Evolutionary conservation across 371 early-diverging fungal species (phyloP).

Genomic region (Chytridium lagenaria): DNA sequence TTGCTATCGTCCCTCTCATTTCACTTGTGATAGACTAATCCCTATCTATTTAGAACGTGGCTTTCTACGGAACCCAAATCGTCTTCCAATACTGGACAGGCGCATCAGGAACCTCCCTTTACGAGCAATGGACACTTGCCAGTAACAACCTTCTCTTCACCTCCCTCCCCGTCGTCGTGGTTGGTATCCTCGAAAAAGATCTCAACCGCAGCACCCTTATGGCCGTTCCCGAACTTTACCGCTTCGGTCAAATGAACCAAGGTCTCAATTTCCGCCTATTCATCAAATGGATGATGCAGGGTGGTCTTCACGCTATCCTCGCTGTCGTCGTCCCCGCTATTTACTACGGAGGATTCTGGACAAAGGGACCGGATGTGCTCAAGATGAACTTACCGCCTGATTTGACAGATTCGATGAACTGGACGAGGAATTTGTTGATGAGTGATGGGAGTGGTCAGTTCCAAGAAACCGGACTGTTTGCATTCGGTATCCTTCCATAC

Average conservation of each 20-base stretch:
- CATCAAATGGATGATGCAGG: constrained; percentile 38
- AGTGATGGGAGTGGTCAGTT: constrained; percentile 23
- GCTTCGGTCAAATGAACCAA: constrained; percentile 74
- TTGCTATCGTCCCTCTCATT: background rate
- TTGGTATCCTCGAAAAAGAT: constrained; percentile 86
- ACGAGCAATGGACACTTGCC: constrained; percentile 93
- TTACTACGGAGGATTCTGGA: constrained; percentile 31
- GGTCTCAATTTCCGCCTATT: constrained; percentile 37
- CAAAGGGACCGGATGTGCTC: background rate
- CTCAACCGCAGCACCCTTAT: constrained; percentile 83
- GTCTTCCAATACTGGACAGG: constrained; percentile 87
- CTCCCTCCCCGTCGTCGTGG: constrained; percentile 83
- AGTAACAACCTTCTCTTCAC: constrained; percentile 92
- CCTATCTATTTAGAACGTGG: constrained; percentile 15
- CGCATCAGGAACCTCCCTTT: constrained; percentile 90
- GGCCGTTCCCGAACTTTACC: constrained; percentile 94
- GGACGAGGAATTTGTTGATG: background rate
- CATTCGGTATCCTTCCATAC: constrained; percentile 34
- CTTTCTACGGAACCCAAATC: constrained; percentile 32
- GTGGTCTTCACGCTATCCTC: constrained; percentile 31
- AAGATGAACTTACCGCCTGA: background rate
- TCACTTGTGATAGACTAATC: background rate
- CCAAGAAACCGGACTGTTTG: constrained; percentile 30
- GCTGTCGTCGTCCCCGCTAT: constrained; percentile 34
- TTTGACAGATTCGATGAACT: background rate